phyloP scores from a whole-genome alignment of 2,329 filamentous ascomycete species.

The Coniochaeta prunicola region DNA sequence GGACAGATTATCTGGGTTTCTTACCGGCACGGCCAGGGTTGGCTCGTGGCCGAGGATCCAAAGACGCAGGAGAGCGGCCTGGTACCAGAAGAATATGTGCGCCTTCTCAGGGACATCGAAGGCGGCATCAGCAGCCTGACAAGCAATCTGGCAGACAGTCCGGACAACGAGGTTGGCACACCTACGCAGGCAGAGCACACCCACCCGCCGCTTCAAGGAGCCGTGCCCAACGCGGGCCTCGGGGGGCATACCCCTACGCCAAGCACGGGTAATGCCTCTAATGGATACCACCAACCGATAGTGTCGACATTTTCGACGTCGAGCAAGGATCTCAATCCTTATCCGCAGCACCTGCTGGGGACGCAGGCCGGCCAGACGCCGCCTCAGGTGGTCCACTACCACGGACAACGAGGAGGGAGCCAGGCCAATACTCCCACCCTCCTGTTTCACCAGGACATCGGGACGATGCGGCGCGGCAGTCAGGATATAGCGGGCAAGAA shows the following conservation, averaged over 20 bases:
- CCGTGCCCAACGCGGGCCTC: conserved; percentile 17
- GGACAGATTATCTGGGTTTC: conserved; percentile 96
- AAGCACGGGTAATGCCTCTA: conserved; percentile 29
- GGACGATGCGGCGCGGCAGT: conserved; percentile 38
- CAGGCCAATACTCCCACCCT: conserved; percentile 58
- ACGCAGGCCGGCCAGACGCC: conserved; percentile 55
- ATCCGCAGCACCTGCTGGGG: conserved; percentile 58
- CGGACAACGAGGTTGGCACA: conserved; percentile 49
- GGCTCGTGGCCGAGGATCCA: conserved; percentile 94
- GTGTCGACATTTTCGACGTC: conserved; percentile 65
- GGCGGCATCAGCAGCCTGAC: conserved; percentile 73
- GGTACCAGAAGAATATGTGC: conserved; percentile 94
- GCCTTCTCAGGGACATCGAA: conserved; percentile 86
- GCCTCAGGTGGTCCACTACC: conserved; percentile 61
- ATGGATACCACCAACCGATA: conserved; percentile 62
- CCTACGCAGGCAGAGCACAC: conserved; percentile 54
- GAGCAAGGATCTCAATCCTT: conserved; percentile 61
- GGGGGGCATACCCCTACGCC: conserved; percentile 23
- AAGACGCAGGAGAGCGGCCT: conserved; percentile 90
- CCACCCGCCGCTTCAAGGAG: conserved; percentile 13
- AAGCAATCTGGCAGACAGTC: conserved; percentile 48
- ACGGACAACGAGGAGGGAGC: conserved; percentile 60
- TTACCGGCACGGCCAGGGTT: conserved; percentile 92
- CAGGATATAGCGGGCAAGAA: conserved; percentile 31
- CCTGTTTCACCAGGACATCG: conserved; percentile 42